These are phyloP conservation scores for Sistotremastrum niveocremeum DNA, from an alignment of 768 basidiomycete genomes.

Conservation along the genomic window DNA sequence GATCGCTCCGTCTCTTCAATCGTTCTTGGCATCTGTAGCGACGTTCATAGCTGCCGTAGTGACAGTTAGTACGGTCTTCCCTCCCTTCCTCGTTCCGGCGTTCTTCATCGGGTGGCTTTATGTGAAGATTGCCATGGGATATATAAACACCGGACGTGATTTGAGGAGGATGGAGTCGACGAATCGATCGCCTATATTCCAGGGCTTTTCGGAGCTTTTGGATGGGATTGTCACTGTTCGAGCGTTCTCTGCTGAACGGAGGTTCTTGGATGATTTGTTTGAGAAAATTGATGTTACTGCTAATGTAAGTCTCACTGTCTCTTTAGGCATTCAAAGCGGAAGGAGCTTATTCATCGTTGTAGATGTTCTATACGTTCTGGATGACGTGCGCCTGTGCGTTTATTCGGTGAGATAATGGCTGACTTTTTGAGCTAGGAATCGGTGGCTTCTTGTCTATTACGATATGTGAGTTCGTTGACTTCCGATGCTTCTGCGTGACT, in stretches of 20 bases:
- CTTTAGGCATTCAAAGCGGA: conserved; percentile 1
- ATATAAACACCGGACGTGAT: conserved; percentile 19
- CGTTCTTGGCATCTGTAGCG: conserved; percentile 5
- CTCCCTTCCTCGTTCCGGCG: conserved; percentile 5
- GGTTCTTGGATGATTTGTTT: conserved; percentile 15
- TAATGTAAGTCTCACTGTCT: conserved; percentile 11
- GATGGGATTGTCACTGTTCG: conserved; percentile 8
- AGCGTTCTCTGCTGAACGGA: conserved; percentile 10
- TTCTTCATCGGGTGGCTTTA: conserved; percentile 4
- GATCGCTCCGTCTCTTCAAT: conserved; percentile 3
- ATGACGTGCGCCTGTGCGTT: conserved; percentile 11
- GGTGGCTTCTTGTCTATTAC: conserved; percentile 4
- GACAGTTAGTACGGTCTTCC: conserved; percentile 10
- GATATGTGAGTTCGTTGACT: not conserved
- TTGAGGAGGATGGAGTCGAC: conserved; percentile 24
- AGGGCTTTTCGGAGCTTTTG: conserved; percentile 14
- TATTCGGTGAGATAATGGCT: no score
- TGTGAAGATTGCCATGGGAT: conserved; percentile 5
- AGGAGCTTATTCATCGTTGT: not conserved
- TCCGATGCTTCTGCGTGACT: conserved; percentile 10
- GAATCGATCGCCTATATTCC: conserved; percentile 15
- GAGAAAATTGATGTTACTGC: conserved; percentile 22
- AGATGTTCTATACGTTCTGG: conserved; percentile 13
- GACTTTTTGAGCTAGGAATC: conserved; percentile 5
- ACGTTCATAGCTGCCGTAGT: conserved; percentile 14